phyloP scores from a whole-genome alignment of 345 rosid genomes.

The Theobroma cacao region DNA sequence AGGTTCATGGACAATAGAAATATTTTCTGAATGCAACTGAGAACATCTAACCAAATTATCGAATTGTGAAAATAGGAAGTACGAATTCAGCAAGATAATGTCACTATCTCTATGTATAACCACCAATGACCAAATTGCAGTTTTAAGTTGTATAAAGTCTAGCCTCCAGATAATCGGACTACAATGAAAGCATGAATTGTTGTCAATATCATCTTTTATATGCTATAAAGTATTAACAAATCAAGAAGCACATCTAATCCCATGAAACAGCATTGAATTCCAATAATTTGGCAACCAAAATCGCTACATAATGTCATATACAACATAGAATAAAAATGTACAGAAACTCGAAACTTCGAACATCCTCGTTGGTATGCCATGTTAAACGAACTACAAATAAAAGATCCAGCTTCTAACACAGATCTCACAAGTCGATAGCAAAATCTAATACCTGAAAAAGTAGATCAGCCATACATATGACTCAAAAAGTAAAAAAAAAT shows the following conservation, averaged over 20 bases:
- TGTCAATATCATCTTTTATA: neutral
- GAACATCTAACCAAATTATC: neutral
- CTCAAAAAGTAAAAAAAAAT: neutral
- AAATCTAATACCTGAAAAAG: neutral
- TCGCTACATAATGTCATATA: neutral
- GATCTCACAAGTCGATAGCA: neutral
- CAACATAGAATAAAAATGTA: neutral
- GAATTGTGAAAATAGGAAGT: neutral
- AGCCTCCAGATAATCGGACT: neutral
- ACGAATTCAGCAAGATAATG: neutral
- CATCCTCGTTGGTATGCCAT: neutral
- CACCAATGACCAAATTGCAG: neutral
- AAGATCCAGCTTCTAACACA: neutral
- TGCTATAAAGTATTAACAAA: neutral
- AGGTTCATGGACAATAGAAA: constrained; percentile 8
- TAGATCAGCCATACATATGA: constrained; percentile 1
- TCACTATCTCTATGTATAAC: neutral
- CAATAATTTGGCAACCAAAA: neutral
- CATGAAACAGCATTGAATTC: constrained; percentile 1
- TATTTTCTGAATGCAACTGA: neutral
- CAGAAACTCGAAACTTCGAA: neutral
- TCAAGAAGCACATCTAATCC: neutral
- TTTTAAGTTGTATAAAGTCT: neutral
- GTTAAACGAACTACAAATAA: neutral
- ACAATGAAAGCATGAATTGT: neutral